Evolutionary conservation across 1,284 basidiomycete species (phyloP).

Genomic region (Bjerkandera adusta): DNA sequence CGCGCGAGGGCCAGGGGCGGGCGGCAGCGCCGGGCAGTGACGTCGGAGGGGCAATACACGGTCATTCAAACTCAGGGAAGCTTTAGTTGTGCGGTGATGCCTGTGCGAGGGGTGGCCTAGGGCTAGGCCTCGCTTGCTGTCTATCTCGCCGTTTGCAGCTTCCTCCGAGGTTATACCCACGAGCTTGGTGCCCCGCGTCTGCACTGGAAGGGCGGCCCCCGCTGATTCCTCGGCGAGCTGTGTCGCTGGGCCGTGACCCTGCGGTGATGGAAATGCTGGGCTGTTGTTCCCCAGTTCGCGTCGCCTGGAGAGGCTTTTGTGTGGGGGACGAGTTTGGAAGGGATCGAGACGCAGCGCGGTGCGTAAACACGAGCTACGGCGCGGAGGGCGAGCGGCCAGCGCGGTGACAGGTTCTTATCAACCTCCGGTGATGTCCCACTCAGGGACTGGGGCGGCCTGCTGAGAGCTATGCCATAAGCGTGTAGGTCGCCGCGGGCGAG

Average conservation of each 20-base stretch:
- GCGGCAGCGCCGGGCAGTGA: too few species aligned
- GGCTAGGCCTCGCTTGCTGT: too few species aligned
- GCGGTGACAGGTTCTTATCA: constrained; percentile 3
- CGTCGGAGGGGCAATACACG: too few species aligned
- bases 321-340: constrained; percentile 3
- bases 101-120: too few species aligned
- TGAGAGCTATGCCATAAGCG: constrained; percentile 1
- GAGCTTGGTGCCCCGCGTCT: constrained; percentile 1
- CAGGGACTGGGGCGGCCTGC: background rate
- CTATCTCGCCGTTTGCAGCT: too few species aligned
- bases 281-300: background rate
- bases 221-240: constrained; percentile 6
- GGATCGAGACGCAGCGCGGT: constrained; percentile 2
- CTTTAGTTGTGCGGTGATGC: too few species aligned
- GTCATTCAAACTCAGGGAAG: too few species aligned
- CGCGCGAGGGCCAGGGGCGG: too few species aligned
- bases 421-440: constrained; percentile 1
- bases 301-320: constrained; percentile 8
- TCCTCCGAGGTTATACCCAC: too few species aligned
- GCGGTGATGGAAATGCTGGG: background rate
- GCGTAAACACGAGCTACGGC: background rate
- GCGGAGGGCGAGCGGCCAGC: too few species aligned
- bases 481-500: too few species aligned
- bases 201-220: constrained; percentile 6
- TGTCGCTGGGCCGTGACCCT: background rate